Evolutionary conservation across 441 rosid species (phyloP), one percentile per base, ranked within the genome.

Genomic region (Erodium texanum): DNA sequence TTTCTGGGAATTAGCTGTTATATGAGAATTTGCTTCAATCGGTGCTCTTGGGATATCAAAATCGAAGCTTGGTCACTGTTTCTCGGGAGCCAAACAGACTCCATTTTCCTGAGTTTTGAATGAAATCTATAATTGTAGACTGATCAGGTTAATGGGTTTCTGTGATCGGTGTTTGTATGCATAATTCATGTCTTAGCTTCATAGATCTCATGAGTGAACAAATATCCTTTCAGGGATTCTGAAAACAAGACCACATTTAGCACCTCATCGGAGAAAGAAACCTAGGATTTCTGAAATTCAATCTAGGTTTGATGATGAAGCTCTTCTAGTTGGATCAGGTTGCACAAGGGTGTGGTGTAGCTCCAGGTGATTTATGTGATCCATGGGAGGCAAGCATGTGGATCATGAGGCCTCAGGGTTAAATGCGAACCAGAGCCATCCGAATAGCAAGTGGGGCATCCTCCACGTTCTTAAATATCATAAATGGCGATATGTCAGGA

Each of bases 391-490:
- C 10, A 83, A 77, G 78, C 76, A 80, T 7, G 66, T 41, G 76
- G 75, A 73, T 20, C 72, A 70, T 9, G 68, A 73, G 68, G 29
- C 38, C 8, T 27, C 80, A 18, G 67, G 69, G 41, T 38, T 78
- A 27, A 74, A 83, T 11, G 34, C 74, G 16, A 74, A 69, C 6
- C 71, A 73, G 22, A 69, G 67, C 29, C 73, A 62, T 65, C 86
- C 85, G 20, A 83, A 94, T 72, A 84, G 89, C 75, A 79, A 83
- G 81, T 87, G 92, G 95, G 82, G 96, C 24, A 65, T 89, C 0
- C 77, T 90, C 72, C 89, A 86, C 62, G 75, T 81, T n/a, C 86
- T 90, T 52, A 84, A 82, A 61, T 82, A 87, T 71, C 86, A 84
- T 10, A 86, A 77, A 19, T 88, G 97, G 90, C 84, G 77, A 70